Evolutionary conservation across 768 basidiomycete species (phyloP), one percentile per base, ranked within the genome.

Genomic region (Xerocomellus chrysenteron): DNA sequence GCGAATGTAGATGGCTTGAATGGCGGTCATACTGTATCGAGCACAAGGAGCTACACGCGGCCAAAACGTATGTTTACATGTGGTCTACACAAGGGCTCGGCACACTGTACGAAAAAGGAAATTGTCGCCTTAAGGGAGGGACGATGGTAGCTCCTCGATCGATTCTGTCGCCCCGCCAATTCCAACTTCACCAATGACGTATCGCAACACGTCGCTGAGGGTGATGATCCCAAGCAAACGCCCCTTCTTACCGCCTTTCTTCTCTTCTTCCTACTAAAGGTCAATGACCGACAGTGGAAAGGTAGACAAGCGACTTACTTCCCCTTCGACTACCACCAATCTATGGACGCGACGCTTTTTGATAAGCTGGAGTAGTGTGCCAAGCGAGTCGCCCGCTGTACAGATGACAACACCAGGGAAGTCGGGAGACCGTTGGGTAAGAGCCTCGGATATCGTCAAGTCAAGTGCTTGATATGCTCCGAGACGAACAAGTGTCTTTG

Each of bases 361-460:
- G 68, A 98, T 91, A 21, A 97, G 83, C 63, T 92, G 86, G 47
- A 99, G 81, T 8, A 98, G 82, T 2, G 92, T 94, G 4, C 89
- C 90, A 28, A 99, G 78, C 0, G 95, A 95, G 68, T 98, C 96
- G 2, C 86, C 82, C 1, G 93, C 92, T 1, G 92, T 93, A 69
- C 97, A 98, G 19, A 96, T 90, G 52, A 98, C 92, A 8, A 98
- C 95, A 14, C 97, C 97, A 9, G 94, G 92, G 70, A 99, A 99
- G 73, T 98, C 96, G 9, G 91, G 82, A 14, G 93, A 89, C 16
- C 97, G 89, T 68, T 95, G 91, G 59, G 86, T 87, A 47, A 99
- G 81, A 2, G 97, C 97, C 73, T 96, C 90, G 37, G 86, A 85
- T 62, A 99, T 91, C 19, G 90, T 98, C 54, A 97, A 78, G 74